Conservation (phyloP, 495 filamentous ascomycete genomes). For the Neurospora discreta region DNA sequence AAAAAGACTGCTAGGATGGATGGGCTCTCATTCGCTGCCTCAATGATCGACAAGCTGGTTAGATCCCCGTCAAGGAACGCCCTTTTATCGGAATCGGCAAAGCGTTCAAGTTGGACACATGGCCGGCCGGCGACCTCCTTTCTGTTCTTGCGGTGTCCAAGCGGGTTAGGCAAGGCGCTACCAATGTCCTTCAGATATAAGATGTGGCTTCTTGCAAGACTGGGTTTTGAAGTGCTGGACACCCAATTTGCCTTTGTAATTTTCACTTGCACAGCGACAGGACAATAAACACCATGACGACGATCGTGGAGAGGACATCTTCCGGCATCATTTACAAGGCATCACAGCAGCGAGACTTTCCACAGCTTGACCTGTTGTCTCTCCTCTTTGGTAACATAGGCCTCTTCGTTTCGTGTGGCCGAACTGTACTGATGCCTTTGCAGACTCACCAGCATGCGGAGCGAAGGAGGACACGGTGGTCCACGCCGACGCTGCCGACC, state of each 20-base stretch:
- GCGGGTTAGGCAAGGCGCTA: neutral
- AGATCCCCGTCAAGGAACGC: neutral
- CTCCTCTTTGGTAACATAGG: slow-evolving; percentile 8
- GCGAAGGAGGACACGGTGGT: slow-evolving; percentile 13
- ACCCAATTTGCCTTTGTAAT: neutral
- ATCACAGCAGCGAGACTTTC: slow-evolving; percentile 26
- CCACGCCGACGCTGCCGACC: slow-evolving; percentile 36
- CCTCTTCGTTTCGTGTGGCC: neutral
- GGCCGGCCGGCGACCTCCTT: neutral
- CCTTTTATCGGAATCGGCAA: neutral
- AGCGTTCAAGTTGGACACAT: neutral
- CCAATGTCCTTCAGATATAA: neutral
- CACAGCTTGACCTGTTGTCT: slow-evolving; percentile 5
- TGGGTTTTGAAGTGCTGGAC: neutral
- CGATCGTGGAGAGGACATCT: slow-evolving; percentile 70
- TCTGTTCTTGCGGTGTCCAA: neutral
- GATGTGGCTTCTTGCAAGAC: neutral
- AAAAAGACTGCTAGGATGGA: neutral
- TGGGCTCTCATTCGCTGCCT: neutral
- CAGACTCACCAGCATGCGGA: neutral
- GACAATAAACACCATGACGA: neutral
- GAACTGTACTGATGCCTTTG: neutral
- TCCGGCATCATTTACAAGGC: slow-evolving; percentile 96
- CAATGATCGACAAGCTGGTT: neutral
- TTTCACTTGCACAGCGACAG: neutral